phyloP scores from a whole-genome alignment of 805 yeast genomes.

The Wickerhamiella sergipiensis region DNA sequence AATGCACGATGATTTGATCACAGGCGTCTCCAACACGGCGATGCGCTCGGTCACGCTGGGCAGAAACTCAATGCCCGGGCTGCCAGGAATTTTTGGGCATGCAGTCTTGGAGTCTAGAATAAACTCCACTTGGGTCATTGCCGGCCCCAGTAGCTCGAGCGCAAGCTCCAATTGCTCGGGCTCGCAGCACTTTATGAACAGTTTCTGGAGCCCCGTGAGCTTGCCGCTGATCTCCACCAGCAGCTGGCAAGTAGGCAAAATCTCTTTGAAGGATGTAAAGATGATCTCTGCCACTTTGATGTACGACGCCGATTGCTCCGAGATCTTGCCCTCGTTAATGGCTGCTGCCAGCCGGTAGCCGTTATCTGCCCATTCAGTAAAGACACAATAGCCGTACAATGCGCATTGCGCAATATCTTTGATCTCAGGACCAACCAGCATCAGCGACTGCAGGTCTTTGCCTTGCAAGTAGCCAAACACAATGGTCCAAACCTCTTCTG shows the following conservation, averaged over 20 bases:
- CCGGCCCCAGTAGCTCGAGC: conserved; percentile 2
- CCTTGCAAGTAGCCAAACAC: conserved; percentile 7
- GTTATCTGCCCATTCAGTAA: conserved; percentile 15
- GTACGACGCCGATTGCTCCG: conserved; percentile 7
- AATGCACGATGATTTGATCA: conserved; percentile 1
- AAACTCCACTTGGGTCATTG: not conserved
- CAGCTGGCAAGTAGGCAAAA: conserved; percentile 9
- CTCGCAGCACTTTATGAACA: conserved; percentile 7
- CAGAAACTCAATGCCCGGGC: conserved; percentile 4
- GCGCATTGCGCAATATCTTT: conserved; percentile 6
- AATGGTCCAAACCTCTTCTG: conserved; percentile 8
- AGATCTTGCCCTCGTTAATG: conserved; percentile 8
- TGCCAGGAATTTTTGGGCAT: not conserved
- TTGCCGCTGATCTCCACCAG: conserved; percentile 7
- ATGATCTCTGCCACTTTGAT: conserved; percentile 8
- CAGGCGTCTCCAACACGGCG: conserved; percentile 1
- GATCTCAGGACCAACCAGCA: conserved; percentile 8
- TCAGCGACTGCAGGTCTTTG: conserved; percentile 8
- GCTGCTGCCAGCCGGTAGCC: conserved; percentile 15
- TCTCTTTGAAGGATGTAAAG: conserved; percentile 12
- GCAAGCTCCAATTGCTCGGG: conserved; percentile 11
- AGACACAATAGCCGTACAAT: conserved; percentile 10
- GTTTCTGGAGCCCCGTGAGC: conserved; percentile 5
- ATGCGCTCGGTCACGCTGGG: conserved; percentile 1
- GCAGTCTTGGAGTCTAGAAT: conserved; percentile 7